A percentile compares a stretch with the other conserved stretches of the same genome.
Evolutionary conservation across 164 flowering plant species (phyloP).

Genomic region (Piper betle): DNA sequence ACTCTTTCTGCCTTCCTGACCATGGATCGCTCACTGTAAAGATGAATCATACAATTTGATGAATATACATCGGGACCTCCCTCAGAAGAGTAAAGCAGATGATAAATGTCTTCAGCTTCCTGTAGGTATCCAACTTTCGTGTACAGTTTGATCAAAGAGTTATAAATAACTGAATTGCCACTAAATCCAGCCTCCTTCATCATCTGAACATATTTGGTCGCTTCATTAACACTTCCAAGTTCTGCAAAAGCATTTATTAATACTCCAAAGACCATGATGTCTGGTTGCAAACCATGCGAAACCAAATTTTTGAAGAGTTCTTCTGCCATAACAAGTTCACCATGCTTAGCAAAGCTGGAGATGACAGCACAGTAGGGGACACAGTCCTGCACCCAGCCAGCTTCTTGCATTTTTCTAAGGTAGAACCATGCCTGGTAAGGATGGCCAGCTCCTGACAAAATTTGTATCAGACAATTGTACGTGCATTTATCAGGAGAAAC

Average conservation of each 20-base stretch:
- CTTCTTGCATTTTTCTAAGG: slow-evolving; percentile 57
- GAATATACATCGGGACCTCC: slow-evolving; percentile 50
- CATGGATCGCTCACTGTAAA: slow-evolving; percentile 60
- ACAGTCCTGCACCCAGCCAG: slow-evolving; percentile 50
- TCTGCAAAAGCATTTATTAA: slow-evolving; percentile 86
- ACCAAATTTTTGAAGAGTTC: slow-evolving; percentile 58
- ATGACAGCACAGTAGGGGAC: slow-evolving; percentile 73
- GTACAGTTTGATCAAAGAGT: slow-evolving; percentile 75
- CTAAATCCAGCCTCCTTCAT: slow-evolving; percentile 50
- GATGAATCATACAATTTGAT: slow-evolving; percentile 88
- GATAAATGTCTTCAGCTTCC: slow-evolving; percentile 68
- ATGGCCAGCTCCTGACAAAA: slow-evolving; percentile 52
- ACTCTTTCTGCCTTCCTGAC: slow-evolving; percentile 59
- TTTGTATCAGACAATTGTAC: slow-evolving; percentile 63
- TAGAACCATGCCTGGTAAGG: slow-evolving; percentile 44
- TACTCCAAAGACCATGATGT: slow-evolving; percentile 61
- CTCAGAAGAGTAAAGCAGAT: slow-evolving; percentile 31
- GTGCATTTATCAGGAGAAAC: slow-evolving; percentile 62
- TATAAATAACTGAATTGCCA: slow-evolving; percentile 55
- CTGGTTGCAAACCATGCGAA: slow-evolving; percentile 40
- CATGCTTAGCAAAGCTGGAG: slow-evolving; percentile 56
- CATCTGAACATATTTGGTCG: slow-evolving; percentile 35
- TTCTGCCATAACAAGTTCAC: slow-evolving; percentile 48
- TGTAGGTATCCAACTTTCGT: slow-evolving; percentile 66
- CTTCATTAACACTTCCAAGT: slow-evolving; percentile 46